phyloP scores from a whole-genome alignment of 345 rosid genomes.

The Garcia nutans region DNA sequence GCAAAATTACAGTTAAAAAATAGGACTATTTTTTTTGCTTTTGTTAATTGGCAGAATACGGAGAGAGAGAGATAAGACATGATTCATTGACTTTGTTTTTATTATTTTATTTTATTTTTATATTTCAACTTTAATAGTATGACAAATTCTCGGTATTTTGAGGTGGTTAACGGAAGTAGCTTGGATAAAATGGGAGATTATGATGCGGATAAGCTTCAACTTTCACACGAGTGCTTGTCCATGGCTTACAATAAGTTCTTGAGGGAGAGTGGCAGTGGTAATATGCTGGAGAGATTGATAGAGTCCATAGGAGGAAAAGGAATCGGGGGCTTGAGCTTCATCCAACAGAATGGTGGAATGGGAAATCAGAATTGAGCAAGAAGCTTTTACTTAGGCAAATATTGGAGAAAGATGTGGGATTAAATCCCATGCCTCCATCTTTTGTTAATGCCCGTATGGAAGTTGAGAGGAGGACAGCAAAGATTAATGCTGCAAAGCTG shows the following conservation, averaged over 20 bases:
- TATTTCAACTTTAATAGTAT: too few species aligned
- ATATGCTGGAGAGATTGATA: conserved; percentile 12
- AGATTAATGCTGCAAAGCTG: conserved; percentile 62
- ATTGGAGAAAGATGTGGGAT: conserved; percentile 73
- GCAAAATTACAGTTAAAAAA: too few species aligned
- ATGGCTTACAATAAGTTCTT: conserved; percentile 42
- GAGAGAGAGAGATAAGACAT: too few species aligned
- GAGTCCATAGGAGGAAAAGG: conserved; percentile 10
- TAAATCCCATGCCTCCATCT: conserved; percentile 63
- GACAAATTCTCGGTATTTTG: conserved; percentile 37
- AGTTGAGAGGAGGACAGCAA: conserved; percentile 52
- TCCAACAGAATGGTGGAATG: conserved; percentile 75
- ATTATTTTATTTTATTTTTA: too few species aligned
- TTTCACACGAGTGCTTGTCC: conserved; percentile 50
- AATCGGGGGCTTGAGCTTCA: conserved; percentile 22
- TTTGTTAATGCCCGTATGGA: conserved; percentile 51
- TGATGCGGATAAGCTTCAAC: conserved; percentile 30
- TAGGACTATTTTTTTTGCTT: too few species aligned
- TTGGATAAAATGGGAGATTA: conserved; percentile 3
- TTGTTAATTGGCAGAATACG: too few species aligned
- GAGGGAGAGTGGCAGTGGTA: conserved; percentile 26
- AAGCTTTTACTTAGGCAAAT: conserved; percentile 62
- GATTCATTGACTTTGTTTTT: too few species aligned
- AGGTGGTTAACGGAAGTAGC: conserved; percentile 22
- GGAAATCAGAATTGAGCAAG: conserved; percentile 64